Conservation (phyloP, 176 grass and related monocot genomes). For the Carex cristatella region DNA sequence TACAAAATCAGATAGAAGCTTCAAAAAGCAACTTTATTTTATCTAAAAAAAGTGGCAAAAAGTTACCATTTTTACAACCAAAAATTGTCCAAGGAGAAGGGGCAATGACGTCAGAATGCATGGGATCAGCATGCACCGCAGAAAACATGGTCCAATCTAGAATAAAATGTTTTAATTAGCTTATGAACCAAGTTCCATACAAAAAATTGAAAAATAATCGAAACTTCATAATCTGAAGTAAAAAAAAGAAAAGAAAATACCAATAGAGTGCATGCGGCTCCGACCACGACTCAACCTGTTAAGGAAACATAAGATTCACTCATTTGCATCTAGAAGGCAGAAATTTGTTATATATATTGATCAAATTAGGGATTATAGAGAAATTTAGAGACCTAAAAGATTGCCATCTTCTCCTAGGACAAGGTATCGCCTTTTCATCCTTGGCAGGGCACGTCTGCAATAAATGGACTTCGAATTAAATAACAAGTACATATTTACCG, state of each 20-base stretch:
- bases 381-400: constrained; percentile 58
- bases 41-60: constrained; percentile 20
- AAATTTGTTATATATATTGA: neutral
- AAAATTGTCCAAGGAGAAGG: constrained; percentile 95
- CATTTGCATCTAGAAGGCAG: constrained; percentile 17
- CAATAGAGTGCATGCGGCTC: constrained; percentile 67
- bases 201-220: neutral
- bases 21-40: neutral
- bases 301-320: constrained; percentile 24
- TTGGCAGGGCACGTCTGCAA: constrained; percentile 47
- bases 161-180: constrained; percentile 11
- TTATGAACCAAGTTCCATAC: neutral
- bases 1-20: constrained; percentile 14
- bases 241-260: constrained; percentile 24
- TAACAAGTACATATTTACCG: neutral
- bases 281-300: constrained; percentile 47
- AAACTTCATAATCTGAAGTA: constrained; percentile 4
- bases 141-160: constrained; percentile 95
- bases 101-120: constrained; percentile 87
- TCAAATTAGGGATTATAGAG: neutral
- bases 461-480: neutral
- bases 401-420: constrained; percentile 66
- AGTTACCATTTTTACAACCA: constrained; percentile 77
- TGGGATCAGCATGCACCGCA: constrained; percentile 67
- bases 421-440: constrained; percentile 62